Evolutionary conservation across 352 stramenopile species (phyloP).

Genomic region (Thalassiosira hispida): DNA sequence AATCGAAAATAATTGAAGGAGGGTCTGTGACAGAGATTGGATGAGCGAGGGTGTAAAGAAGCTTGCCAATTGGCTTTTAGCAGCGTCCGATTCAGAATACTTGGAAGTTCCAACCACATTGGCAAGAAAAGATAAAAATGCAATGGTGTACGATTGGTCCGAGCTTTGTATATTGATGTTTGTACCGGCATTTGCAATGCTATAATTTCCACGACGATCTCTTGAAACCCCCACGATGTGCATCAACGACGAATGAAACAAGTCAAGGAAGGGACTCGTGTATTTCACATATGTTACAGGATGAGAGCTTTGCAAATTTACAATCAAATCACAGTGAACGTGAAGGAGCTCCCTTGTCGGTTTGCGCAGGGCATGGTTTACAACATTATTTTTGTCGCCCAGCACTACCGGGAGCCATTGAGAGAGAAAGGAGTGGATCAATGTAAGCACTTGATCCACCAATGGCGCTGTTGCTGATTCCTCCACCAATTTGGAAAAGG

Average conservation of each 20-base stretch:
- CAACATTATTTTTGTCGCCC: not conserved
- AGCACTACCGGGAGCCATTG: constrained; percentile 21
- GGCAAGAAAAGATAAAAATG: constrained; percentile 40
- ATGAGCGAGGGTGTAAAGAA: constrained; percentile 41
- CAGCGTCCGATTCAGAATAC: constrained; percentile 14
- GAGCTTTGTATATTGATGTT: not conserved
- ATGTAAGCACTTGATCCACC: constrained; percentile 26
- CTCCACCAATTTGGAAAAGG: constrained; percentile 39
- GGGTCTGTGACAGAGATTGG: constrained; percentile 8
- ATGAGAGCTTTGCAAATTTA: constrained; percentile 46
- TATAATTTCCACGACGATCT: not conserved
- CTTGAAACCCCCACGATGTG: not conserved
- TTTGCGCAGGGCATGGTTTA: not conserved
- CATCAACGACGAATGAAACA: constrained; percentile 47
- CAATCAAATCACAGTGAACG: constrained; percentile 41
- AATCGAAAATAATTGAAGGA: constrained; percentile 41
- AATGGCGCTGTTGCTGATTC: constrained; percentile 1
- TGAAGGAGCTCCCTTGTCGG: constrained; percentile 29
- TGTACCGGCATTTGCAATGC: not conserved
- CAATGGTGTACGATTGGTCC: constrained; percentile 23
- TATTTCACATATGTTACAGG: constrained; percentile 31
- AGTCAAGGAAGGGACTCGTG: constrained; percentile 33
- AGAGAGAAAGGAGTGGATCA: constrained; percentile 40
- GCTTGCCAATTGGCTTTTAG: constrained; percentile 5
- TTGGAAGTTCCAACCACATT: constrained; percentile 25